These are phyloP conservation scores for Crithidia acanthocephali DNA, from an alignment of 208 protist genomes.

Conservation along the genomic window DNA sequence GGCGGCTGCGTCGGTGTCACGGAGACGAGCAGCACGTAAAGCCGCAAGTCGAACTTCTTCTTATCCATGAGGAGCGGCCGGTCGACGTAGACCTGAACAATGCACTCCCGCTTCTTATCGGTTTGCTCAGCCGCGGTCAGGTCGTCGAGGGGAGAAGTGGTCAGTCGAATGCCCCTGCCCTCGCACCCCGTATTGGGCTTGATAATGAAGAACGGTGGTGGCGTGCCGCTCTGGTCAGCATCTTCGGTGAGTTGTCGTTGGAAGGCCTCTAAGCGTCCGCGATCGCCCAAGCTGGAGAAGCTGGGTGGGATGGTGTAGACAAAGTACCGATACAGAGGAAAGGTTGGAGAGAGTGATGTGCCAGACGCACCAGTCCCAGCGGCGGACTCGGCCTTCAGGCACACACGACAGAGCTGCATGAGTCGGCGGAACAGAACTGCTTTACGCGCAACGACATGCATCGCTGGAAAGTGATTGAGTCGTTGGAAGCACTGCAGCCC, in stretches of 20 bases:
- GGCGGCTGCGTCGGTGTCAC: conserved; percentile 19
- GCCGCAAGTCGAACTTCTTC: conserved; percentile 95
- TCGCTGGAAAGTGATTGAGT: conserved; percentile 95
- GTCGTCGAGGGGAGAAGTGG: conserved; percentile 48
- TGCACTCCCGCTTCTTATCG: conserved; percentile 43
- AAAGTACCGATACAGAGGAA: conserved; percentile 17
- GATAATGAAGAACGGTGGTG: conserved; percentile 68
- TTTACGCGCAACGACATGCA: conserved; percentile 92
- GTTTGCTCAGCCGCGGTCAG: conserved; percentile 40
- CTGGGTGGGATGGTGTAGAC: conserved; percentile 47
- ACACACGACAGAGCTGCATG: conserved; percentile 43
- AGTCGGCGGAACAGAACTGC: conserved; percentile 86
- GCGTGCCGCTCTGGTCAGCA: neutral
- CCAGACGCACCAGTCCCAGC: neutral
- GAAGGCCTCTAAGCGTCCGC: conserved; percentile 37
- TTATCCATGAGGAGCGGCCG: conserved; percentile 91
- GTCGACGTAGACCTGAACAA: conserved; percentile 91
- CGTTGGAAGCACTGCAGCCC: conserved; percentile 71
- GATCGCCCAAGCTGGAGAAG: conserved; percentile 53
- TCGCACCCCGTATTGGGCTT: conserved; percentile 89
- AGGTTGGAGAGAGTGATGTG: neutral
- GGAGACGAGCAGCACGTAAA: conserved; percentile 92
- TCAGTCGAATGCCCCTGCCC: conserved; percentile 82
- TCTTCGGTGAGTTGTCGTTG: neutral
- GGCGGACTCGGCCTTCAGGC: neutral